Base-by-base conservation (phyloP, 495 filamentous ascomycete genomes). In the Neurospora sublineolata region DNA sequence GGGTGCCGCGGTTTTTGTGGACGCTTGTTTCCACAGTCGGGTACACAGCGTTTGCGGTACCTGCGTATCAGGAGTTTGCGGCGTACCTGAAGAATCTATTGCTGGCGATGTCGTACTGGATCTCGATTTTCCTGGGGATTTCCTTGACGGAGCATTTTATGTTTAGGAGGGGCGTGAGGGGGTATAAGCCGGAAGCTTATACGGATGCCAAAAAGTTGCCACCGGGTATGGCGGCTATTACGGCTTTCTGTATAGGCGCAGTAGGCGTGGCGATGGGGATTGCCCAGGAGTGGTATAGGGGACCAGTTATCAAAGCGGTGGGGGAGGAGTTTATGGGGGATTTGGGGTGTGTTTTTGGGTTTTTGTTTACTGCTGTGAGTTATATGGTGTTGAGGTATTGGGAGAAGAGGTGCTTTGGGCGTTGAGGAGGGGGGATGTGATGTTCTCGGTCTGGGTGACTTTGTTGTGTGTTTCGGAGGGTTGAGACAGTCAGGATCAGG, bases 101-200 rank as follows among this genome's bases (percentile, higher is more conserved):
- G 87, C 82, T 92, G 75, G 79, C 92, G 72, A 92, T 92, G 72
- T 89, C 88, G 33, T 94, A 95, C 83, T 96, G 92, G 92, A 85
- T 94, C 5, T 88, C 92, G 42, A 93, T 95, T 75, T 96, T 94
- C 82, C 86, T 89, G 71, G 90, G 87, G 69, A 87, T 96, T 74
- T 81, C 88, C 4, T 77, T 94, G 37, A 81, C 85, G 9, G 93
- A 96, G 72, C 92, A 96, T 82, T 90, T 93, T 78, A 70, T 94
- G 79, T 94, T 91, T 85, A 88, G 87, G 76, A 86, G 88, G 41
- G 88, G 88, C 3, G 86, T 90, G 78, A 33, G 68, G 3, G 88
- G 86, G n/a, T 94, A 94, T 79, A 70, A 75, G 27, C 81, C 86
- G 2, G 87, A 88, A 70, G 80, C 85, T 71, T 94, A 93, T 77